Evolutionary conservation across 1,284 basidiomycete genomes (phyloP).

Genomic region (Mycosarcoma mackinlayi): DNA sequence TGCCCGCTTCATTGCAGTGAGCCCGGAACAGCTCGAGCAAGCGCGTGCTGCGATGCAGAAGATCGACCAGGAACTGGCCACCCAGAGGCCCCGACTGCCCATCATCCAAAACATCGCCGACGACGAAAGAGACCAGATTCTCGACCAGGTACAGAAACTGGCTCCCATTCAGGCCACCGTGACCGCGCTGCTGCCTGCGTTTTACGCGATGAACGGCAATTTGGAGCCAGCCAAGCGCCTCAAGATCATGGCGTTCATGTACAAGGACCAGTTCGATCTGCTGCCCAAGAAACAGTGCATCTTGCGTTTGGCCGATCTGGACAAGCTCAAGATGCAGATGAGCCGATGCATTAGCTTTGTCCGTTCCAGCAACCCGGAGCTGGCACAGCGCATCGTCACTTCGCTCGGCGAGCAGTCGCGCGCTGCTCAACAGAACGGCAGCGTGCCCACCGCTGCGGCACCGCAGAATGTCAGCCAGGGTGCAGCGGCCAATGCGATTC

Average conservation of each 20-base stretch:
- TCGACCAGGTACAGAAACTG: slow-evolving; percentile 60
- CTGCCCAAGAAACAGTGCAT: slow-evolving; percentile 59
- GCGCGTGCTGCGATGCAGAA: slow-evolving; percentile 51
- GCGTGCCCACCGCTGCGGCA: slow-evolving; percentile 3
- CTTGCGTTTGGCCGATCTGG: slow-evolving; percentile 57
- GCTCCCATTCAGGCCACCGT: slow-evolving; percentile 60
- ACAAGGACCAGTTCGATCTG: slow-evolving; percentile 63
- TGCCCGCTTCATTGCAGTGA: slow-evolving; percentile 51
- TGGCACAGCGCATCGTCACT: slow-evolving; percentile 55
- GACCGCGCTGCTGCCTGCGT: slow-evolving; percentile 61
- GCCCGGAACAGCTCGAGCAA: slow-evolving; percentile 59
- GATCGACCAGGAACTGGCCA: slow-evolving; percentile 54
- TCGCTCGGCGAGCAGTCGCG: slow-evolving; percentile 41
- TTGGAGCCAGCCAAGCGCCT: slow-evolving; percentile 63
- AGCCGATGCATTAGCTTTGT: slow-evolving; percentile 66
- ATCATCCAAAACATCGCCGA: slow-evolving; percentile 61
- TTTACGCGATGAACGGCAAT: slow-evolving; percentile 64
- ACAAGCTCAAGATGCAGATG: slow-evolving; percentile 67
- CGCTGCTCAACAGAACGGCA: slow-evolving; percentile 34
- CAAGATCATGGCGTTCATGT: slow-evolving; percentile 67
- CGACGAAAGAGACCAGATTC: slow-evolving; percentile 54
- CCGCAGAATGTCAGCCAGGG: slow-evolving; percentile 2
- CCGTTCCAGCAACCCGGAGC: slow-evolving; percentile 57
- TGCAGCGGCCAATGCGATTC: slow-evolving; percentile 5
- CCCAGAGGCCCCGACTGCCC: slow-evolving; percentile 51